Conservation (phyloP, 1,284 basidiomycete species). For the Volvariella surrecta region DNA sequence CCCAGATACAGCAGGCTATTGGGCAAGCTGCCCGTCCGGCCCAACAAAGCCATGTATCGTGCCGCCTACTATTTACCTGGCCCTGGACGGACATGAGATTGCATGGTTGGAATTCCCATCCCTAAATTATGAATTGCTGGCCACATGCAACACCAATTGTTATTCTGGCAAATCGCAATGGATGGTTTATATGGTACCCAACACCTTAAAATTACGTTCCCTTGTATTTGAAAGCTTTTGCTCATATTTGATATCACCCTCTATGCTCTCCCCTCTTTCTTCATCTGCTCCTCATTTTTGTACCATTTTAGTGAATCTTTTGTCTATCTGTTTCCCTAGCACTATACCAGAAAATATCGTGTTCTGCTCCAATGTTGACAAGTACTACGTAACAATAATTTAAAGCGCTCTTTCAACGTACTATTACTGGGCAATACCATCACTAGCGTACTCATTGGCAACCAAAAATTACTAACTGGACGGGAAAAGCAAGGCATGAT, state of each 20-base stretch:
- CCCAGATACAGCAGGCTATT: slow-evolving; percentile 18
- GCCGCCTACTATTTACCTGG: slow-evolving; percentile 41
- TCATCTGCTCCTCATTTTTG: slow-evolving; percentile 7
- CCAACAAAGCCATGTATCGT: slow-evolving; percentile 39
- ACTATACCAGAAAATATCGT: not conserved
- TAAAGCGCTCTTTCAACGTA: not conserved
- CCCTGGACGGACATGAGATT: slow-evolving; percentile 58
- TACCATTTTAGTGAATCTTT: slow-evolving; percentile 5
- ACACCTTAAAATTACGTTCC: no score
- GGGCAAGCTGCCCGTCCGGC: slow-evolving; percentile 38
- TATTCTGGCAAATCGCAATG: no score
- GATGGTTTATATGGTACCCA: no score
- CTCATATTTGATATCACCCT: not conserved
- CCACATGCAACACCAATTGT: not conserved
- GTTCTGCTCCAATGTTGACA: not conserved
- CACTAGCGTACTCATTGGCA: slow-evolving; percentile 55
- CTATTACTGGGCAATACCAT: slow-evolving; percentile 27
- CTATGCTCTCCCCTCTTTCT: slow-evolving; percentile 4
- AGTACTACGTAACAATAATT: not conserved
- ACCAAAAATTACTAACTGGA: slow-evolving; percentile 49
- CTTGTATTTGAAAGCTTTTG: not conserved
- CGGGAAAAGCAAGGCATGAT: slow-evolving; percentile 38
- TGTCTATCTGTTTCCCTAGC: no score
- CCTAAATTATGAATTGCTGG: slow-evolving; percentile 1
- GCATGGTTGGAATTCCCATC: slow-evolving; percentile 26